phyloP scores from a whole-genome alignment of 2,329 filamentous ascomycete species.

The Rhynchosporium agropyri region DNA sequence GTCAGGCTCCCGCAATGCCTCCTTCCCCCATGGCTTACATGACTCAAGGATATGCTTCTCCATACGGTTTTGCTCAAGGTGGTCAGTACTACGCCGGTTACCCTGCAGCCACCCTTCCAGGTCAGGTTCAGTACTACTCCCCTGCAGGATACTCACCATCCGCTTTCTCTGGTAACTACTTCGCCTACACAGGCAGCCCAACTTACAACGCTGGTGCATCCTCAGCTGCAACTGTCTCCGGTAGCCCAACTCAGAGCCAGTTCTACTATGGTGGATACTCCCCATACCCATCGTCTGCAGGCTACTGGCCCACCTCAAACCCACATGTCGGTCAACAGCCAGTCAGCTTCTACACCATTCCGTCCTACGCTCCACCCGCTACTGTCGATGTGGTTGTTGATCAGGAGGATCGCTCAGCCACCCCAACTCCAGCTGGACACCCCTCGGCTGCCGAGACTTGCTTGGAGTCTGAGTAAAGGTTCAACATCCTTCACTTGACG shows the following conservation, averaged over 20 bases:
- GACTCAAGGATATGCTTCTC: conserved; percentile 28
- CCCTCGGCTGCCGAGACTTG: conserved; percentile 25
- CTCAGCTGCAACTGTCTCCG: conserved; percentile 17
- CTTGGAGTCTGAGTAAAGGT: conserved; percentile 26
- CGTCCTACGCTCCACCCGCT: conserved; percentile 22
- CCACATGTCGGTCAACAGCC: conserved; percentile 11
- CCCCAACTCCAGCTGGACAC: conserved; percentile 36
- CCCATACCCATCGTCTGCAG: conserved; percentile 23
- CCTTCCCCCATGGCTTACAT: conserved; percentile 18
- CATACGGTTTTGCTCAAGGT: conserved; percentile 23
- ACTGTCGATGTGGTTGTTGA: background rate
- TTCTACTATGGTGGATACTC: conserved; percentile 21
- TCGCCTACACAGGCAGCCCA: conserved; percentile 27
- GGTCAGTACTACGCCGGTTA: conserved; percentile 22
- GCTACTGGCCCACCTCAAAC: conserved; percentile 16
- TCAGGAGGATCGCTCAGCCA: conserved; percentile 35
- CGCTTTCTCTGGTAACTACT: conserved; percentile 24
- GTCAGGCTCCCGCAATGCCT: conserved; percentile 17
- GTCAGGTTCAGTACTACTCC: conserved; percentile 31
- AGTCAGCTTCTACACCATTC: conserved; percentile 16
- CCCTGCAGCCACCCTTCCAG: conserved; percentile 25
- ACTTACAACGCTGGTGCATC: conserved; percentile 21
- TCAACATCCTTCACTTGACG: conserved; percentile 1
- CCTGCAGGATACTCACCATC: conserved; percentile 23
- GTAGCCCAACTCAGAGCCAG: conserved; percentile 27